phyloP scores from a whole-genome alignment of 257 asterid species.

The Penstemon barbatus region DNA sequence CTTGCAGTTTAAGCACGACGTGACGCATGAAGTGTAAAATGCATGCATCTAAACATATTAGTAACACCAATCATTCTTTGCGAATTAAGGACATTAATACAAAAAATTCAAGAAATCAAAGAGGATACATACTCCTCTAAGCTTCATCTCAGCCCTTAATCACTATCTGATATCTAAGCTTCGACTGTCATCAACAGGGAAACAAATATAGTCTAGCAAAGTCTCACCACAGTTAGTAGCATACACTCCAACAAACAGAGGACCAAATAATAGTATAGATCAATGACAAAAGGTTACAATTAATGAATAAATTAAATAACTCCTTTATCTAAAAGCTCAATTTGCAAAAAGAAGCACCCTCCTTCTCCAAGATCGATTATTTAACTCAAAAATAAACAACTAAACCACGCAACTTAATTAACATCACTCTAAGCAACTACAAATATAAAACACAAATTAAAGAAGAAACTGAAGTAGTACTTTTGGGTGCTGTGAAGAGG shows the following conservation, averaged over 20 bases:
- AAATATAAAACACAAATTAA: background rate
- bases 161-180: background rate
- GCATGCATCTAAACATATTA: background rate
- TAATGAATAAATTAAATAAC: background rate
- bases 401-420: background rate
- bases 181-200: background rate
- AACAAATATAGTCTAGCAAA: background rate
- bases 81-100: background rate
- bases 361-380: background rate
- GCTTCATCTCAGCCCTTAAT: background rate
- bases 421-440: background rate
- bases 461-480: slow-evolving; percentile 34
- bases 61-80: background rate
- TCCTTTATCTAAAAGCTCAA: background rate
- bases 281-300: background rate
- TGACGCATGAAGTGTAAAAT: background rate
- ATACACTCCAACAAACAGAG: too few relatives aligned
- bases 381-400: background rate
- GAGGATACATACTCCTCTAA: background rate
- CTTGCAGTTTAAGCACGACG: background rate
- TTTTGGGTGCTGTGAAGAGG: slow-evolving; percentile 56
- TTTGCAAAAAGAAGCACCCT: background rate
- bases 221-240: background rate
- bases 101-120: slow-evolving; percentile 11
- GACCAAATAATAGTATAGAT: too few relatives aligned